These are phyloP conservation scores for Boletellus deceptivus DNA, from an alignment of 1,284 basidiomycete genomes.

Conservation along the genomic window DNA sequence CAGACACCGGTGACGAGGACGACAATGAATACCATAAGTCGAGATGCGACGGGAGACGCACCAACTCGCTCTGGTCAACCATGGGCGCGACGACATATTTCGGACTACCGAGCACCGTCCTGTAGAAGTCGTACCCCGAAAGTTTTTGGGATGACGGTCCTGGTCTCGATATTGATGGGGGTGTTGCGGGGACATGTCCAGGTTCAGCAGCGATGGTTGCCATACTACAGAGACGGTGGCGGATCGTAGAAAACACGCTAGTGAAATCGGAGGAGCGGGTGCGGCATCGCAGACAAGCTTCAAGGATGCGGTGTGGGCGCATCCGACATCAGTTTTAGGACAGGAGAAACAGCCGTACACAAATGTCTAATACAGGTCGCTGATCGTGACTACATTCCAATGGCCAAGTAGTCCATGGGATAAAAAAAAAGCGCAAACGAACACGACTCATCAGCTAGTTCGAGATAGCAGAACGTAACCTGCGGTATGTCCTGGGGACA, in stretches of 20 bases:
- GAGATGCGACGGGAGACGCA: slow-evolving; percentile 40
- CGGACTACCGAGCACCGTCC: slow-evolving; percentile 73
- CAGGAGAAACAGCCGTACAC: no score
- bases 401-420: no score
- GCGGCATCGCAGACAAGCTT: slow-evolving; percentile 3
- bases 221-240: slow-evolving; percentile 6
- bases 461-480: slow-evolving; percentile 7
- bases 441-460: no score
- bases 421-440: no score
- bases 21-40: no score
- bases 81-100: slow-evolving; percentile 93
- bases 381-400: no score
- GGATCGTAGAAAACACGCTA: background rate
- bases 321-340: slow-evolving; percentile 1
- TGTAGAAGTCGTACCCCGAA: slow-evolving; percentile 53
- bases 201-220: slow-evolving; percentile 1
- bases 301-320: background rate
- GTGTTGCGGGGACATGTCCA: background rate
- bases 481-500: background rate
- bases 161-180: background rate
- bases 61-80: slow-evolving; percentile 97
- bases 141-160: slow-evolving; percentile 13
- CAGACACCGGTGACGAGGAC: background rate
- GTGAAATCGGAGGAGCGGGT: background rate
- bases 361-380: no score